Conservation (phyloP, 768 basidiomycete species). For the Tulasnella sp. region DNA sequence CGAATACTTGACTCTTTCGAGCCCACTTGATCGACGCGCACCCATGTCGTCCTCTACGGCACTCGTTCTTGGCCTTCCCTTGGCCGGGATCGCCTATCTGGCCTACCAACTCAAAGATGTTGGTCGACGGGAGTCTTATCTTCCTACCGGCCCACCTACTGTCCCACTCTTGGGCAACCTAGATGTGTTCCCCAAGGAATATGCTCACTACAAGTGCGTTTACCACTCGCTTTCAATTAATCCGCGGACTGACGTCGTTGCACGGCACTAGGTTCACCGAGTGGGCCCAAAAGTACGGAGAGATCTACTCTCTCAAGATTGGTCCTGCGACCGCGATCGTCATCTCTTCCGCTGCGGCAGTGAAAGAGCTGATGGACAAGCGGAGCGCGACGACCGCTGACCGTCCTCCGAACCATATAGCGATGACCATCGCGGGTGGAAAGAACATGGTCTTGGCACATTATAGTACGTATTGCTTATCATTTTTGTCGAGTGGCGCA, state of each 20-base stretch:
- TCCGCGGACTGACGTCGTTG: slow-evolving; percentile 16
- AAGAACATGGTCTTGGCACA: slow-evolving; percentile 17
- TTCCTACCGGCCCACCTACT: slow-evolving; percentile 23
- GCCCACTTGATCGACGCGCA: background rate
- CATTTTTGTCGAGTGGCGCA: background rate
- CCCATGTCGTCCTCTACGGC: background rate
- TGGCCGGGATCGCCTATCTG: background rate
- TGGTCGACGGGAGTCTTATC: slow-evolving; percentile 15
- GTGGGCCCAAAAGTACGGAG: slow-evolving; percentile 24
- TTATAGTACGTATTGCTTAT: background rate
- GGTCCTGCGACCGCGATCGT: slow-evolving; percentile 21
- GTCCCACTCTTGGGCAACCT: slow-evolving; percentile 22
- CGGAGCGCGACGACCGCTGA: slow-evolving; percentile 20
- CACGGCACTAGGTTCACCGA: slow-evolving; percentile 22
- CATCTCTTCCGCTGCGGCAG: slow-evolving; percentile 19
- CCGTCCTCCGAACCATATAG: slow-evolving; percentile 21
- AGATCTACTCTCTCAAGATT: slow-evolving; percentile 23
- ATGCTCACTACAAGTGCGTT: slow-evolving; percentile 20
- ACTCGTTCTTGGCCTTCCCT: background rate
- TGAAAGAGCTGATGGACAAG: slow-evolving; percentile 24
- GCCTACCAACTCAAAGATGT: slow-evolving; percentile 1
- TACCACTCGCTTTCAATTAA: slow-evolving; percentile 7
- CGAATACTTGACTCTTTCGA: background rate
- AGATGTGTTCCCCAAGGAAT: slow-evolving; percentile 18
- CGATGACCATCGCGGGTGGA: slow-evolving; percentile 16